Base-by-base conservation (phyloP, 805 yeast genomes). In the Hemisphaericaspora nanyangensis region DNA sequence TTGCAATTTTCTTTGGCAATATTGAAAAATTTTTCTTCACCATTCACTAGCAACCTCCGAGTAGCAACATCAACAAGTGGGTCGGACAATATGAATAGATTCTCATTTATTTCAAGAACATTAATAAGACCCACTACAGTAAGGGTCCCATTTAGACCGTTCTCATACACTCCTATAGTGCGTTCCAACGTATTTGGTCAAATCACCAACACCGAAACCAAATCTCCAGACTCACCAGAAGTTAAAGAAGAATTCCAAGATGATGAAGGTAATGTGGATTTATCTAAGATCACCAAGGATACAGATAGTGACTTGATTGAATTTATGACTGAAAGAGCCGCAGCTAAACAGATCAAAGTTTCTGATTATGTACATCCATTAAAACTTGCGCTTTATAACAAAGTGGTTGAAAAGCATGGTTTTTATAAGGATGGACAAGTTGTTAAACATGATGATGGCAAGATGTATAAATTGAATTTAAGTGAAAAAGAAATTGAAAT, bases 311-410 rank as follows among this genome's bases (percentile, higher is more conserved):
- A 52, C 35, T 65, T 76, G 48, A 81, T 79, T 50, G 72, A 74
- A 41, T 77, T 61, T 46, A 57, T 74, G 35, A 69, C 77, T 27
- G 77, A 80, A 28, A 19, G n/a, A 12, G 63, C 62, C 6, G 31
- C 47, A 41, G 44, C 52, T 49, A 56, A 45, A 71, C 87, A 53
- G 64, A 70, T 57, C 34, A 47, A 49, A 41, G 60, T 75, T 13
- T 80, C 85, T 7, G 74, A 77, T 33, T 76, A 78, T 39, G 60
- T 89, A 12, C 72, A 88, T 5, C 91, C 95, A 8, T 66, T 88
- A 44, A 89, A 88, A 58, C 72, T 72, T 46, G 63, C 71, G 49
- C 64, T 90, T 4, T 89, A 85, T 54, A 62, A 72, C 19, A 64
- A 68, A 31, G 84, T 79, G 50, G 85, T 86, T 36, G 56, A 63